Evolutionary conservation across 495 filamentous ascomycete genomes (phyloP), one percentile per base, ranked within the genome.

Genomic region (Trichoderma asperelloides): DNA sequence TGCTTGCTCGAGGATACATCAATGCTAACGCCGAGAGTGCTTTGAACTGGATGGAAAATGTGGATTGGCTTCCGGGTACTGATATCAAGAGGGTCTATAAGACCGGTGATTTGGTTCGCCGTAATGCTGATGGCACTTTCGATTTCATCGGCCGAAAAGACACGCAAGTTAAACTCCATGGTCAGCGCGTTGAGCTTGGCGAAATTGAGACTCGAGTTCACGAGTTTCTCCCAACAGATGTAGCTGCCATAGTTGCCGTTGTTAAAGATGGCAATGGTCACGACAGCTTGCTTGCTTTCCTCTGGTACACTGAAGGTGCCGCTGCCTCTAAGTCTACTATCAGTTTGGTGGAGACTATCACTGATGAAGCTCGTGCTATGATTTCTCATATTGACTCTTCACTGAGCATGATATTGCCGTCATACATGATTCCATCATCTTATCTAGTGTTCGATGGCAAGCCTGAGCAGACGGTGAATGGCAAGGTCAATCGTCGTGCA

Each of bases 101-200:
- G 70, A 81, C 80, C 0, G 79, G 79, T 16, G 77, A 82, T 55
- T 70, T 74, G 11, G 81, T 75, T 11, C 74, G 81, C 41, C 81
- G 81, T 66, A 76, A 73, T 16, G 76, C 80, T 33, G 74, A 71
- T 7, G 81, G 81, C 0, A 64, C 80, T 68, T 76, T 82, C 67
- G 78, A 81, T 68, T 79, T 81, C 57, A 74, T 81, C 43, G 73
- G 69, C 71, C 3, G 67, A 74, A 16, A 71, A 68, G 62, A 71
- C 39, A 43, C 63, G n/a, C 75, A 89, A 68, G 83, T 88, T 40
- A 90, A 90, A 71, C 75, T 90, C 13, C 83, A 84, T 23, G 88
- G 88, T 1, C 86, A 88, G 69, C 79, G 88, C 2, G 83, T 90
- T 66, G 88, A 90, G 66, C 73, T 89, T 13, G 85, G 81, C 23